Base-by-base conservation (phyloP, 2,329 filamentous ascomycete genomes). In the Scytalidium sp. region DNA sequence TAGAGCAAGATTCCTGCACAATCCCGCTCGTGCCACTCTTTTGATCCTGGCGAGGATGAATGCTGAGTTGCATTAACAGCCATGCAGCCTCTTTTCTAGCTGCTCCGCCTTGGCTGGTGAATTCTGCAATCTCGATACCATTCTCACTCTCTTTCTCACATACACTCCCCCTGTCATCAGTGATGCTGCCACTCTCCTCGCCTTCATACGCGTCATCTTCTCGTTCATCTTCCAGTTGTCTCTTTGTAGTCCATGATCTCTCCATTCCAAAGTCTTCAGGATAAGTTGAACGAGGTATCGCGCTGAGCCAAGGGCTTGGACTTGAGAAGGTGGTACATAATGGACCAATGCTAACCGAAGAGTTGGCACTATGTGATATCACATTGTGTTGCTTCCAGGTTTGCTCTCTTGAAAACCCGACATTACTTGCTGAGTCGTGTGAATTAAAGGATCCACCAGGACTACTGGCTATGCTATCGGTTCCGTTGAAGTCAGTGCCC, bases 1-100 rank as follows among this genome's bases (percentile, higher is more conserved):
- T 41, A 43, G 43, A 19, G 20, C 17, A 10, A 15, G 13, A n/a
- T 36, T 36, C 8, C 15, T 36, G 32, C 13, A 6, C 8, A 36
- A 36, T 36, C 17, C 32, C 32, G 17, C 15, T 15, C 5, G 32
- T 36, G 32, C 13, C 17, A 15, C 32, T n/a, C n/a, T n/a, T n/a
- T n/a, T n/a, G n/a, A 36, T 36, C 32, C 17, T 36, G 32, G 1
- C 56, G 52, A 53, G 73, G 71, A 45, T 66, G 60, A 19, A 75
- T 66, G 50, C 72, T 73, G 21, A 78, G 66, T 46, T 74, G 73
- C 73, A 78, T 70, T 32, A 78, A 60, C 5, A 76, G 59, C 51
- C 74, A 63, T 17, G 75, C 75, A 1, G 74, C 75, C 41, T 73
- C 75, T 58, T 71, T 74, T 45, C 76, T 71, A 13, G 20, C 62